Base-by-base conservation (phyloP, 805 yeast species). In the Tetrapisispora taiwanensis region DNA sequence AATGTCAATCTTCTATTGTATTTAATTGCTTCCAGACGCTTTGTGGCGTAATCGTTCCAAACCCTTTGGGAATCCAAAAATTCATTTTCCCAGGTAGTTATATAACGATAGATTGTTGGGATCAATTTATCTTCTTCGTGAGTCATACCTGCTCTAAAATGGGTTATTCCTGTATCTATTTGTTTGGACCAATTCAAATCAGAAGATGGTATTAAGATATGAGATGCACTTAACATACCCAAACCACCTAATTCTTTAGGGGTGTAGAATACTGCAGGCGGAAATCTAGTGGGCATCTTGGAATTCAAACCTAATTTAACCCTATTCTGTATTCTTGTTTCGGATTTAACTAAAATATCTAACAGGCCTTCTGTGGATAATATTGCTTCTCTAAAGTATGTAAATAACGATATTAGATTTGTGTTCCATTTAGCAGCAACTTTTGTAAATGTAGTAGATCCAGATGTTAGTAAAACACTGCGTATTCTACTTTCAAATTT, bases 151-250 rank as follows among this genome's bases (percentile, higher is more conserved):
- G 95, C 79, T 49, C 95, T 74, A 75, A 89, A 92, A 63, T 88
- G 96, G 0, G 95, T 84, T 37, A 87, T 83, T 14, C 97, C 97
- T 3, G 95, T 81, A 45, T 89, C 96, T 0, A 97, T 88, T 64
- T 89, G 97, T 54, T 75, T 76, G 0, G 95, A 86, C 92, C 95
- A 90, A 43, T 82, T 72, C 48, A 90, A 66, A 62, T 92, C 98
- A 6, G 95, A 81, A 0, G 95, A 84, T 0, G 98, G 98, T 51
- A 92, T 92, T 49, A 92, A 69, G 41, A 92, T 86, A 60, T 92
- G 98, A 13, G 96, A 86, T 0, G 97, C 97, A 70, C 95, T 85
- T 22, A 92, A 69, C 98, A 92, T 92, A 22, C 98, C 99, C 36
- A 92, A 68, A 36, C 99, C 99, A 41, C 99, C 98, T 3, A 92